These are phyloP conservation scores for Clarireedia paspali DNA, from an alignment of 2,329 filamentous ascomycete species.

Conservation along the genomic window DNA sequence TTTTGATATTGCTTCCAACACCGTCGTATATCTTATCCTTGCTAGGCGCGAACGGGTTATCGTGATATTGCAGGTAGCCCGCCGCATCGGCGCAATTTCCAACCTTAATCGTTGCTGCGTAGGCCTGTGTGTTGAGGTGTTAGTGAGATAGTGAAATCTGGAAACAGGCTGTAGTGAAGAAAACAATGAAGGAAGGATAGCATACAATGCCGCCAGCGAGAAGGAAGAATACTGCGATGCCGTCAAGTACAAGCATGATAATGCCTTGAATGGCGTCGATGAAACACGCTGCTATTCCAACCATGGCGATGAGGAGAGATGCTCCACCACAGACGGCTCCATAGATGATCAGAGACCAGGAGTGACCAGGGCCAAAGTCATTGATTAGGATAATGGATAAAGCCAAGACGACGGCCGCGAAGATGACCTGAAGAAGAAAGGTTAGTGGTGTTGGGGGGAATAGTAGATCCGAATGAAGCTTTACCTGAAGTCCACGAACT, in stretches of 20 bases:
- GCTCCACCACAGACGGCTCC: slow-evolving; percentile 24
- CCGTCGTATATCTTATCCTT: background rate
- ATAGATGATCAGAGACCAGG: slow-evolving; percentile 18
- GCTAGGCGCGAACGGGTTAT: slow-evolving; percentile 9
- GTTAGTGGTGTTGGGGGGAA: background rate
- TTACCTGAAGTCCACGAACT: slow-evolving; percentile 17
- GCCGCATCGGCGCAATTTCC: slow-evolving; percentile 16
- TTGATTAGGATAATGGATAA: slow-evolving; percentile 22
- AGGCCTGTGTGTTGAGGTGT: slow-evolving; percentile 16
- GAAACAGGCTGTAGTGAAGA: background rate
- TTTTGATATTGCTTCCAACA: background rate
- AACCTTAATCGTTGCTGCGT: slow-evolving; percentile 17
- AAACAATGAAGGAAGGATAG: background rate
- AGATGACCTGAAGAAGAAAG: slow-evolving; percentile 14
- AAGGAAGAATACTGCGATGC: slow-evolving; percentile 21
- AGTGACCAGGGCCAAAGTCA: slow-evolving; percentile 16
- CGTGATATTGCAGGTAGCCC: slow-evolving; percentile 7
- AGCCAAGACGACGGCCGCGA: slow-evolving; percentile 19
- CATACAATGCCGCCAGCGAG: slow-evolving; percentile 25
- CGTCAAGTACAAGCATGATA: slow-evolving; percentile 19
- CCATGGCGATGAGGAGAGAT: slow-evolving; percentile 14
- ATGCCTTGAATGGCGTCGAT: slow-evolving; percentile 21
- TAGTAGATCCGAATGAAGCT: background rate
- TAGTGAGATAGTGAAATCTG: too few relatives aligned
- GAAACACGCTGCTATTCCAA: slow-evolving; percentile 20